A percentile compares a stretch with the other conserved stretches of the same genome.
Conservation (phyloP, 768 basidiomycete species). For the Rhodotorula sphaerocarpa region DNA sequence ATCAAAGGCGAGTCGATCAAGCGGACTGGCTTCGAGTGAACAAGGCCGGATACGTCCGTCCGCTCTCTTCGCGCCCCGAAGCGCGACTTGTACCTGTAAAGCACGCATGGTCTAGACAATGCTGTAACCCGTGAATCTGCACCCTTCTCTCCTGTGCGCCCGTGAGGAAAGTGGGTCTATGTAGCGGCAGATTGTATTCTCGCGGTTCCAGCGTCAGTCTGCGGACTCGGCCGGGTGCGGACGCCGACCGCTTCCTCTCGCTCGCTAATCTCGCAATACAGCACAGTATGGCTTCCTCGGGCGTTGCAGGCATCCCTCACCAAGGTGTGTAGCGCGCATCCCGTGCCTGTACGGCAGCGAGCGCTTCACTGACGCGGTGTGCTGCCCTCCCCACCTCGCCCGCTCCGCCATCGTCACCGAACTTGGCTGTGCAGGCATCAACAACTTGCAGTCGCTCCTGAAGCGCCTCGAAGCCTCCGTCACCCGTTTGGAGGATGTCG, state of each 20-base stretch:
- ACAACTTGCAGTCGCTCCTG: slow-evolving; percentile 22
- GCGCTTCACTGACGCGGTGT: not conserved
- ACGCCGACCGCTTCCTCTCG: not conserved
- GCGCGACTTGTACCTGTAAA: no score
- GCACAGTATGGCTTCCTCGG: not conserved
- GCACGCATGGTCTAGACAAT: no score
- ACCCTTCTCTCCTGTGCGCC: no score
- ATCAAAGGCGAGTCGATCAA: slow-evolving; percentile 24
- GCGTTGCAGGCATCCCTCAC: not conserved
- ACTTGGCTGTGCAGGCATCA: slow-evolving; percentile 10
- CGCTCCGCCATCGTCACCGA: not conserved
- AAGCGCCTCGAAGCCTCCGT: slow-evolving; percentile 77
- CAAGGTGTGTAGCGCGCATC: not conserved
- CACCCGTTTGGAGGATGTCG: slow-evolving; percentile 84
- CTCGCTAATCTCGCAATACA: not conserved
- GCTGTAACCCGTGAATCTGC: no score
- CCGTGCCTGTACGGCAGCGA: no score
- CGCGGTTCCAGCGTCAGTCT: no score
- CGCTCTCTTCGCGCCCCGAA: no score
- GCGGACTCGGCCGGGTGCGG: no score
- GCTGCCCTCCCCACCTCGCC: not conserved
- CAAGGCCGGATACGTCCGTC: no score
- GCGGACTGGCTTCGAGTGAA: slow-evolving; percentile 8
- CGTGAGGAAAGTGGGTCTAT: no score
- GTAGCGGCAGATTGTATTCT: not conserved